Base-by-base conservation (phyloP, 805 yeast species). In the Metschnikowia gelsemii region DNA sequence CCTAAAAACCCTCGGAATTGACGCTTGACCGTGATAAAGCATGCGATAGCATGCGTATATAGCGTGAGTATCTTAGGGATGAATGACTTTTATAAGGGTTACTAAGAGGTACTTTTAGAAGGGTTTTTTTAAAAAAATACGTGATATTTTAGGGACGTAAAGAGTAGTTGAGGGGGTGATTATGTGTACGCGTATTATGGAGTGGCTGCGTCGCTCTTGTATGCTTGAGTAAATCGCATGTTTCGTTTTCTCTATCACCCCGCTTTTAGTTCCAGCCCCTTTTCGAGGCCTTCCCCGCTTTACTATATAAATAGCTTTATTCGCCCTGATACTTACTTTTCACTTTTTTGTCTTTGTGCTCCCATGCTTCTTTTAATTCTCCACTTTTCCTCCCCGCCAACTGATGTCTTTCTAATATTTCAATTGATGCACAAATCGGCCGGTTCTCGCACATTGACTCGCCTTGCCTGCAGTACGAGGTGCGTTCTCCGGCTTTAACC, bases 391-490 rank as follows among this genome's bases (percentile, higher is more conserved):
- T n/a, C 13, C 4, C 16, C 11, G 18, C 14, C 18, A 13, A 16
- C 6, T 9, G 16, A n/a, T 7, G 30, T 13, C 30, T 6, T 9
- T 13, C 16, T 16, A 5, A 4, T 5, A 13, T 5, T 3, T 24
- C n/a, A 8, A 16, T 11, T 14, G 18, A 27, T 4, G 18, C 30
- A 27, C 21, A 22, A 17, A n/a, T 30, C 22, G 32, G 22, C 21
- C 22, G 21, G 5, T 32, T 31, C 26, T 32, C 35, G 35, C 35
- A 32, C 35, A 16, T 25, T 20, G 18, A 21, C 16, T 21, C 25
- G n/a, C 21, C 4, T 20, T 32, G 23, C 21, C 11, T 32, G 35
- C 35, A 32, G 18, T 8, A 8, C 17, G 3, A 21, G 8, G 18
- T n/a, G 35, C 26, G 26, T 32, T 6, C 16, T 32, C 7, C 25